Evolutionary conservation across 108 stramenopile species (phyloP).

Genomic region (Skeletonema potamos): DNA sequence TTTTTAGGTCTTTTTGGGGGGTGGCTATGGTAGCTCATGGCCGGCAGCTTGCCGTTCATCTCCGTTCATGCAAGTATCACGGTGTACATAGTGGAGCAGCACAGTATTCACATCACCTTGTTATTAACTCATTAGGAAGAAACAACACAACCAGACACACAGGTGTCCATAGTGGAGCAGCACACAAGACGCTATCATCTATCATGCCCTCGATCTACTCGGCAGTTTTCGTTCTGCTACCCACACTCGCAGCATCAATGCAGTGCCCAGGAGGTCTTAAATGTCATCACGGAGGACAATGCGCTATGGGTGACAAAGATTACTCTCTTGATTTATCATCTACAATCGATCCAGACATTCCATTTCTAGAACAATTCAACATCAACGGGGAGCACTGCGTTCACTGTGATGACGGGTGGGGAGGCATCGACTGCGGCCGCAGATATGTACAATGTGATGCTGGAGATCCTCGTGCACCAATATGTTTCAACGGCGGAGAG

Average conservation of each 20-base stretch:
- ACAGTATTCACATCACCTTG: too few relatives aligned
- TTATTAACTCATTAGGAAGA: too few relatives aligned
- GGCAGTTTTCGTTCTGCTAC: background rate
- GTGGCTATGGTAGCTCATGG: too few relatives aligned
- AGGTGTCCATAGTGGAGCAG: too few relatives aligned
- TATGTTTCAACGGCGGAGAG: conserved; percentile 34
- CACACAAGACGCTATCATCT: background rate
- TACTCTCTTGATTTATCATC: background rate
- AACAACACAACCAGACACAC: too few relatives aligned
- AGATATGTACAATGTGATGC: conserved; percentile 24
- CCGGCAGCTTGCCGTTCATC: too few relatives aligned
- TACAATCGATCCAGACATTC: conserved; percentile 13
- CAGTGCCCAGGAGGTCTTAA: conserved; percentile 22
- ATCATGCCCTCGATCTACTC: background rate
- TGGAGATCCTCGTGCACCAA: conserved; percentile 21
- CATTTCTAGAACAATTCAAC: conserved; percentile 31
- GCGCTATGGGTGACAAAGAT: conserved; percentile 33
- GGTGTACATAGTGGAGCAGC: too few relatives aligned
- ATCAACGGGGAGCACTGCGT: conserved; percentile 39
- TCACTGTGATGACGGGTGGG: conserved; percentile 37
- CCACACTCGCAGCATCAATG: background rate
- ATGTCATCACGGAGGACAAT: conserved; percentile 36
- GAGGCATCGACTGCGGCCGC: conserved; percentile 29
- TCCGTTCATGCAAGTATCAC: background rate
- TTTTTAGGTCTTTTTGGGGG: too few relatives aligned